phyloP scores from a whole-genome alignment of 495 filamentous ascomycete species.

The Penicillium goetzii region DNA sequence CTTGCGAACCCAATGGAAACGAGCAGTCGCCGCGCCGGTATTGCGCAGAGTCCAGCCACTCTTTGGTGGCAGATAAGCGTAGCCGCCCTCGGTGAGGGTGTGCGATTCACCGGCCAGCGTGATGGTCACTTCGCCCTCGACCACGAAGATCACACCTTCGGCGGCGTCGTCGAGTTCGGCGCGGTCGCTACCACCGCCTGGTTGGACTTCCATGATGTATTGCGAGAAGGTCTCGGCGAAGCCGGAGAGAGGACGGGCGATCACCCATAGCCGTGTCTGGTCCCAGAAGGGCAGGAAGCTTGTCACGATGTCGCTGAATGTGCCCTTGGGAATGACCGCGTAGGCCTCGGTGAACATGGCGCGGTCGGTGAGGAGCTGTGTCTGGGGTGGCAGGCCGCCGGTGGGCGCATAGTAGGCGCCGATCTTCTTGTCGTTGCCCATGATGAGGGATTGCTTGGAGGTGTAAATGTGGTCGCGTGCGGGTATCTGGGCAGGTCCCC shows the following conservation, averaged over 20 bases:
- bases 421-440: conserved; percentile 31
- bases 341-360: conserved; percentile 38
- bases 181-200: conserved; percentile 30
- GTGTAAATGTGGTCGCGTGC: conserved; percentile 1
- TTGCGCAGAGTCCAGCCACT: conserved; percentile 34
- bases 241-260: conserved; percentile 32
- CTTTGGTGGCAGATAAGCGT: conserved; percentile 31
- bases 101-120: conserved; percentile 24
- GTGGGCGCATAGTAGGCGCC: conserved; percentile 34
- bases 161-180: conserved; percentile 28
- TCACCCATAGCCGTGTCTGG: conserved; percentile 34
- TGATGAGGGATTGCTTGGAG: conserved; percentile 4
- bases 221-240: conserved; percentile 37
- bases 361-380: conserved; percentile 33
- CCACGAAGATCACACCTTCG: conserved; percentile 31
- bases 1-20: conserved; percentile 36
- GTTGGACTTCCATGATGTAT: conserved; percentile 36
- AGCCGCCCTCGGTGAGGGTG: conserved; percentile 31
- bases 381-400: conserved; percentile 32
- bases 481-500: not conserved
- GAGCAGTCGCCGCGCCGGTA: conserved; percentile 23
- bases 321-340: conserved; percentile 31
- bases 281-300: conserved; percentile 37
- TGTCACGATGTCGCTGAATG: conserved; percentile 33
- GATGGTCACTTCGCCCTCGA: conserved; percentile 30